Evolutionary conservation across 2,329 filamentous ascomycete genomes (phyloP), one percentile per base, ranked within the genome.

Genomic region (Trichoderma semiorbis): DNA sequence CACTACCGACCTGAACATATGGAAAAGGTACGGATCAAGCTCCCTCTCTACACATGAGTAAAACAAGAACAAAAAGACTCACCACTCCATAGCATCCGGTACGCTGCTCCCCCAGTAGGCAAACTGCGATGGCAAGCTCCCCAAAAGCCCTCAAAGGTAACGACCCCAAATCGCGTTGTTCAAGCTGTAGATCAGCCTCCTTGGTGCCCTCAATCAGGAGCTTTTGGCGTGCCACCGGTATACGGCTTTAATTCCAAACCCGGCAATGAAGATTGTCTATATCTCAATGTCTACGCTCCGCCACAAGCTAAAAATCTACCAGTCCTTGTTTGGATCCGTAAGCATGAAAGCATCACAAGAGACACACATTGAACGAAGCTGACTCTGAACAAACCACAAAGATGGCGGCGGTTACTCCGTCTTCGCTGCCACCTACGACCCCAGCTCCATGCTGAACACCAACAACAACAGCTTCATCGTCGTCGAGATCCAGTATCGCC

Each of bases 321-420:
- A 0, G 84, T 86, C 1, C 73, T 85, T 5, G 82, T 85, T 2
- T 85, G 83, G 82, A 83, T 86, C 26, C 83, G 73, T 73, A 66
- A 68, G 74, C 65, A 30, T 47, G 4, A 43, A 58, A 18, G 24
- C n/a, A 24, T 28, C n/a, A 24, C 11, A 12, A 12, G 21, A 43
- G 16, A 1, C 4, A 16, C 7, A 47, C 3, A 21, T 53, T 32
- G 18, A 32, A 24, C 12, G 14, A 26, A 18, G 26, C 55, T 60
- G 36, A 66, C 50, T 5, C 2, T 60, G 18, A 26, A n/a, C n/a
- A 18, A 16, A 6, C 8, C 82, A 24, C 85, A 84, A n/a, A 28
- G 85, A 84, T 68, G 76, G 76, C 10, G 74, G 72, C 18, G 75
- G 76, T 2, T 68, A 76, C 26, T 88, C 21, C 2, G 66, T 82